Percentiles rank a stretch among this genome's conserved stretches.
Evolutionary conservation across 2,329 filamentous ascomycete species (phyloP).

Genomic region (Blastomyces parvus): DNA sequence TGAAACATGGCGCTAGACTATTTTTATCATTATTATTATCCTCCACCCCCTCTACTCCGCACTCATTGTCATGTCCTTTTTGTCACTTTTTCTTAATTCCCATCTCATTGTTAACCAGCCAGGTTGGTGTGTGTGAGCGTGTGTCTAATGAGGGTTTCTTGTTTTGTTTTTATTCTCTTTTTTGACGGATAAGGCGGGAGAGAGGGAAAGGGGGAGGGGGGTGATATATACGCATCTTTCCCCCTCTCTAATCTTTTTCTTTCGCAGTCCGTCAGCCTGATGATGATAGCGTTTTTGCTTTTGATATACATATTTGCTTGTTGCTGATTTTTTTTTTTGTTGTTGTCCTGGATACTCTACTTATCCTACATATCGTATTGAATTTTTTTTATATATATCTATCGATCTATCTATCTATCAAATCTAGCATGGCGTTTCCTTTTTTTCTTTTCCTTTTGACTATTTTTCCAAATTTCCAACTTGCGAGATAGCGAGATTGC

Average conservation of each 20-base stretch:
- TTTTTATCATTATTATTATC: background rate
- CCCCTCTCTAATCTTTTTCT: background rate
- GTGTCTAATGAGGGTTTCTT: background rate
- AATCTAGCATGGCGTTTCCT: background rate
- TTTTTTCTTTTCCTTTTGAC: background rate
- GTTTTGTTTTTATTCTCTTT: background rate
- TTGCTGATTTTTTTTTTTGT: background rate
- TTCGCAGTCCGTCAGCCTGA: background rate
- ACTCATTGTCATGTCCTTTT: background rate
- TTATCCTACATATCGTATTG: background rate
- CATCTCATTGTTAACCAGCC: background rate
- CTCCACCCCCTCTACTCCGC: background rate
- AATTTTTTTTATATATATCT: background rate
- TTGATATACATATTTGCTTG: background rate
- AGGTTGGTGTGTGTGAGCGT: background rate
- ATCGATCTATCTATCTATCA: background rate
- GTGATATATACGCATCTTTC: background rate
- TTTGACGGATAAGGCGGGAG: background rate
- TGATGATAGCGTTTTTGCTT: constrained; percentile 1
- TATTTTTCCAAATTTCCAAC: background rate
- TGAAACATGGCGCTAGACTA: no score
- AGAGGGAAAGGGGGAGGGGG: background rate
- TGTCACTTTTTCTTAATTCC: background rate
- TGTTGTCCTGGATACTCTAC: background rate
- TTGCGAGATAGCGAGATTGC: background rate